These are phyloP conservation scores for Rhytidiadelphus loreus DNA, from an alignment of 225 moss, liverwort and hornwort genomes.

Conservation along the genomic window DNA sequence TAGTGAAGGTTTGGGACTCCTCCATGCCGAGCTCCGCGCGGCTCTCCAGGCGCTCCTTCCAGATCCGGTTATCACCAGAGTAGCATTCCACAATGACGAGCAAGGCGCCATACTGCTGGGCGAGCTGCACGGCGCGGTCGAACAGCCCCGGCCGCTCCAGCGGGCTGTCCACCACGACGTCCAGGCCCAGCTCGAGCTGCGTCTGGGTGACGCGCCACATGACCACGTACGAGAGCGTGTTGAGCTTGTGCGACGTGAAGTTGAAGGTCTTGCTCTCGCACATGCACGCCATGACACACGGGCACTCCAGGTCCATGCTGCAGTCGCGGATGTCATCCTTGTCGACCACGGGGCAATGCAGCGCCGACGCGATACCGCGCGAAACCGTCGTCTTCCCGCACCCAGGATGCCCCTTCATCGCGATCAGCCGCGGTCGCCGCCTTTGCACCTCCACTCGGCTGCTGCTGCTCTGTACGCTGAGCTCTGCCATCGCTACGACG, in stretches of 20 bases:
- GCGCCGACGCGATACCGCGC: slow-evolving; percentile 25
- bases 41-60: slow-evolving; percentile 47
- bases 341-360: slow-evolving; percentile 55
- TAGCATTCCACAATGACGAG: slow-evolving; percentile 54
- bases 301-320: slow-evolving; percentile 39
- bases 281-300: slow-evolving; percentile 26
- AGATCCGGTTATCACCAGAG: slow-evolving; percentile 25
- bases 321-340: slow-evolving; percentile 73
- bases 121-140: slow-evolving; percentile 14
- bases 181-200: slow-evolving; percentile 44
- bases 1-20: slow-evolving; percentile 16
- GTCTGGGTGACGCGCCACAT: slow-evolving; percentile 63
- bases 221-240: slow-evolving; percentile 47
- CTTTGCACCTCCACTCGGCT: not conserved
- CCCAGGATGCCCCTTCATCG: slow-evolving; percentile 71
- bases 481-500: not conserved
- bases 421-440: slow-evolving; percentile 18
- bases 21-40: slow-evolving; percentile 30
- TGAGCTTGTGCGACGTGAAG: slow-evolving; percentile 39
- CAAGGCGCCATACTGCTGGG: not conserved
- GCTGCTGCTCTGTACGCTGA: not conserved
- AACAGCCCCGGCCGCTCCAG: slow-evolving; percentile 41
- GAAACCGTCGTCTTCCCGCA: slow-evolving; percentile 53
- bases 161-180: slow-evolving; percentile 59
- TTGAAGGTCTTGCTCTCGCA: slow-evolving; percentile 28